Evolutionary conservation across 2,329 filamentous ascomycete genomes (phyloP).

Genomic region (Sarocladium oryzae): DNA sequence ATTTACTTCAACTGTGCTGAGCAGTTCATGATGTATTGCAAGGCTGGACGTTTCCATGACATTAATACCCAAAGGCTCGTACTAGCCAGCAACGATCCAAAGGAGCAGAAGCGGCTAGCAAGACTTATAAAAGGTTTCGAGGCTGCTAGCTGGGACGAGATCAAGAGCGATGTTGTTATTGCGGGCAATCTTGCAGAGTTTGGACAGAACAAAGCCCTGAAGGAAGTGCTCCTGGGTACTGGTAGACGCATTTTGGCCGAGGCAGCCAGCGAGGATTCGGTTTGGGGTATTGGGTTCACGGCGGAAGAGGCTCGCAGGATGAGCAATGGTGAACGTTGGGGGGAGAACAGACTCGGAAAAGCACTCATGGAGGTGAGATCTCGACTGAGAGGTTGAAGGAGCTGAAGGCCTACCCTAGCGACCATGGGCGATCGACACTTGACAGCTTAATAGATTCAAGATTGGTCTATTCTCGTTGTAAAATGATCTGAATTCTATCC

Average conservation of each 20-base stretch:
- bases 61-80: slow-evolving; percentile 16
- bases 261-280: slow-evolving; percentile 22
- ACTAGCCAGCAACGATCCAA: slow-evolving; percentile 19
- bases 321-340: slow-evolving; percentile 20
- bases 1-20: slow-evolving; percentile 28
- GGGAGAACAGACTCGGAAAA: slow-evolving; percentile 24
- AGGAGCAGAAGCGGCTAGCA: slow-evolving; percentile 24
- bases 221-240: slow-evolving; percentile 23
- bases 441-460: background rate
- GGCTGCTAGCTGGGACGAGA: slow-evolving; percentile 22
- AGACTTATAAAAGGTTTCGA: slow-evolving; percentile 20
- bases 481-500: background rate
- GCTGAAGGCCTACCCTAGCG: background rate
- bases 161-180: slow-evolving; percentile 25
- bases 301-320: slow-evolving; percentile 12
- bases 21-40: slow-evolving; percentile 37
- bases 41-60: slow-evolving; percentile 30
- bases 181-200: slow-evolving; percentile 28
- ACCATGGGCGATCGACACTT: slow-evolving; percentile 1
- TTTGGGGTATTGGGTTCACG: slow-evolving; percentile 28
- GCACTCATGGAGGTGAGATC: slow-evolving; percentile 20
- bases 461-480: background rate
- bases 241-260: slow-evolving; percentile 25
- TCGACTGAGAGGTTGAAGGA: slow-evolving; percentile 4
- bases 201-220: slow-evolving; percentile 22